phyloP scores from a whole-genome alignment of 2,329 filamentous ascomycete species.

The Paecilomyces niveus region DNA sequence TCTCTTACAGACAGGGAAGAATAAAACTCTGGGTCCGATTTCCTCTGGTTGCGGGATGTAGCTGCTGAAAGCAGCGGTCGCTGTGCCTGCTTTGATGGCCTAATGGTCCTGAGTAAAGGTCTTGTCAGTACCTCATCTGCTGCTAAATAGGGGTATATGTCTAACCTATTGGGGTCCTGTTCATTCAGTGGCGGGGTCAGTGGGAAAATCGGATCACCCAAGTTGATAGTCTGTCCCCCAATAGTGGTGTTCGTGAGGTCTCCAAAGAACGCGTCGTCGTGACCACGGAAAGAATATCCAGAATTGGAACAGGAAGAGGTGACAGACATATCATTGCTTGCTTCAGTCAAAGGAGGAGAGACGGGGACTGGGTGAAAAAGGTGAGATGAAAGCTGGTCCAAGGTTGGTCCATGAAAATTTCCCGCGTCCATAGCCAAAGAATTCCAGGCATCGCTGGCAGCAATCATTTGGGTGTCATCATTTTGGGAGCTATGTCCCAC shows the following conservation, averaged over 20 bases:
- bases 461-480: slow-evolving; percentile 28
- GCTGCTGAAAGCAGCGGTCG: slow-evolving; percentile 28
- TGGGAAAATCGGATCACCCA: slow-evolving; percentile 34
- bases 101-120: slow-evolving; percentile 27
- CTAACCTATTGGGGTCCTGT: slow-evolving; percentile 36
- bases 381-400: slow-evolving; percentile 28
- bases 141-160: neutral
- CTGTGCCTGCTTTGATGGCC: slow-evolving; percentile 30
- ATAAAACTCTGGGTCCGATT: slow-evolving; percentile 32
- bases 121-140: slow-evolving; percentile 1
- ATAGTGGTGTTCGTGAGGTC: slow-evolving; percentile 29
- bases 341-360: slow-evolving; percentile 36
- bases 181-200: slow-evolving; percentile 31
- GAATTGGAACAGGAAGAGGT: slow-evolving; percentile 33
- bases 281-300: slow-evolving; percentile 30
- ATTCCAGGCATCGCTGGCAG: slow-evolving; percentile 27
- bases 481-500: slow-evolving; percentile 31
- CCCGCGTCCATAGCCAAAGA: slow-evolving; percentile 26
- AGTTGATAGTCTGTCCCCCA: slow-evolving; percentile 27
- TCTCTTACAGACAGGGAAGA: slow-evolving; percentile 26
- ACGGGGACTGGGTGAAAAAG: slow-evolving; percentile 33
- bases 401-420: slow-evolving; percentile 25
- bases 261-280: slow-evolving; percentile 31
- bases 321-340: slow-evolving; percentile 34
- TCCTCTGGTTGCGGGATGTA: slow-evolving; percentile 24